phyloP scores from a whole-genome alignment of 345 rosid species.

The Murraya paniculata region DNA sequence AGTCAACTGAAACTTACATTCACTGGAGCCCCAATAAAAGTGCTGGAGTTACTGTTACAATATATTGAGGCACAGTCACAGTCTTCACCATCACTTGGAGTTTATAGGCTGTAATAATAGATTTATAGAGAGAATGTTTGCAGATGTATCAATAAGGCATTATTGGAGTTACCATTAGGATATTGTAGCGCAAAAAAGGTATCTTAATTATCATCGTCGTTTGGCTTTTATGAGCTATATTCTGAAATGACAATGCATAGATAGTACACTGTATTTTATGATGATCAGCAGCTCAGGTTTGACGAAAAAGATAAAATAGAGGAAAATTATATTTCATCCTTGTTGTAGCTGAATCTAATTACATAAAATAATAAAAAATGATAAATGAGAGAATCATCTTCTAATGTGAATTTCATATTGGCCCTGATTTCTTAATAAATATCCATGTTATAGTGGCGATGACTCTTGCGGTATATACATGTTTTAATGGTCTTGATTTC shows the following conservation, averaged over 20 bases:
- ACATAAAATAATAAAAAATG: too few species aligned
- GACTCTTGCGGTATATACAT: too few species aligned
- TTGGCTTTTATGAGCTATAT: neutral
- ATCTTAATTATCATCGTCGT: neutral
- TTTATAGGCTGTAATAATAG: neutral
- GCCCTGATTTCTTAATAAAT: too few species aligned
- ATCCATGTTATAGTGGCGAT: too few species aligned
- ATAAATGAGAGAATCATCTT: too few species aligned
- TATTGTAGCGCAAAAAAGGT: neutral
- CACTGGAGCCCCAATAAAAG: neutral
- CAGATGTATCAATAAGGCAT: neutral
- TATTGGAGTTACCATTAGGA: neutral
- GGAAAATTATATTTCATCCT: neutral
- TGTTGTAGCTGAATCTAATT: too few species aligned
- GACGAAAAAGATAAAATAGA: neutral
- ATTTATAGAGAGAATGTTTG: slow-evolving; percentile 20
- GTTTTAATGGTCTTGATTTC: too few species aligned
- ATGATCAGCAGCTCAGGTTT: neutral
- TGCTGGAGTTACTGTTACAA: neutral
- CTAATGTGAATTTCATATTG: too few species aligned
- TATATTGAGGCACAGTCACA: slow-evolving; percentile 5
- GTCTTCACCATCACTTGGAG: neutral
- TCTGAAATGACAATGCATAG: neutral
- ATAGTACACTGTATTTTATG: neutral
- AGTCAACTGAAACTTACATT: slow-evolving; percentile 17